Evolutionary conservation across 768 basidiomycete genomes (phyloP).

Genomic region (Leccinum sublutescens): DNA sequence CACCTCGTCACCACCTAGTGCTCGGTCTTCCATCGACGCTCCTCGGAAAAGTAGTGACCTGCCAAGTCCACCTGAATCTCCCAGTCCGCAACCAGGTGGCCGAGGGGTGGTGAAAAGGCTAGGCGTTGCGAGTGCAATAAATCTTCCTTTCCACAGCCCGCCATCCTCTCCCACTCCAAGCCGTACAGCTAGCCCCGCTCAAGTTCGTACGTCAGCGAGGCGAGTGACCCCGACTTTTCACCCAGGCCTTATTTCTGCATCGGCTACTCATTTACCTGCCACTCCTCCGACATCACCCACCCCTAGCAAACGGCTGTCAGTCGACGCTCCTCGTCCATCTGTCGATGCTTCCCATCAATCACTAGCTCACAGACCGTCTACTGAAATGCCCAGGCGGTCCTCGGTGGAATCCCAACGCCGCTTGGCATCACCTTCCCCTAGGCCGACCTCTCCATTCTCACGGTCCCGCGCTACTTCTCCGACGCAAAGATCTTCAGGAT

Average conservation of each 20-base stretch:
- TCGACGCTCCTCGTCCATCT: conserved; percentile 25
- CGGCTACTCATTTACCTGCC: conserved; percentile 52
- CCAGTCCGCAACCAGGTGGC: conserved; percentile 42
- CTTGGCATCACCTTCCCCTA: conserved; percentile 32
- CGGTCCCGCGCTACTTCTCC: conserved; percentile 48
- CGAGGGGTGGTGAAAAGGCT: conserved; percentile 38
- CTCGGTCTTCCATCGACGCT: conserved; percentile 35
- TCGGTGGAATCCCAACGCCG: conserved; percentile 29
- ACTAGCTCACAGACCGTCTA: conserved; percentile 36
- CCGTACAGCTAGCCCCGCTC: conserved; percentile 41
- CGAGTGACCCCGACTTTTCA: conserved; percentile 41
- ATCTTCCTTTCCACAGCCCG: conserved; percentile 40
- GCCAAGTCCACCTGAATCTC: conserved; percentile 47
- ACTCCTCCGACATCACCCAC: conserved; percentile 29
- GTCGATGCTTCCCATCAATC: conserved; percentile 35
- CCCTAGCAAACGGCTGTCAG: conserved; percentile 28
- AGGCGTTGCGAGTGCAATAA: conserved; percentile 39
- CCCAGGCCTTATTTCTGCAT: conserved; percentile 46
- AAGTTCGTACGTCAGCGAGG: conserved; percentile 40
- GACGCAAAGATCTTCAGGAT: conserved; percentile 39
- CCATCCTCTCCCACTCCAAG: conserved; percentile 40
- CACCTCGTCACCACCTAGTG: conserved; percentile 26
- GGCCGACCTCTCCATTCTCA: conserved; percentile 45
- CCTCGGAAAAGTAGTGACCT: conserved; percentile 38
- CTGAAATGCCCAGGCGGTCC: conserved; percentile 16